These are phyloP conservation scores for Penicillium egyptiacum DNA, from an alignment of 495 filamentous ascomycete species.

Conservation along the genomic window DNA sequence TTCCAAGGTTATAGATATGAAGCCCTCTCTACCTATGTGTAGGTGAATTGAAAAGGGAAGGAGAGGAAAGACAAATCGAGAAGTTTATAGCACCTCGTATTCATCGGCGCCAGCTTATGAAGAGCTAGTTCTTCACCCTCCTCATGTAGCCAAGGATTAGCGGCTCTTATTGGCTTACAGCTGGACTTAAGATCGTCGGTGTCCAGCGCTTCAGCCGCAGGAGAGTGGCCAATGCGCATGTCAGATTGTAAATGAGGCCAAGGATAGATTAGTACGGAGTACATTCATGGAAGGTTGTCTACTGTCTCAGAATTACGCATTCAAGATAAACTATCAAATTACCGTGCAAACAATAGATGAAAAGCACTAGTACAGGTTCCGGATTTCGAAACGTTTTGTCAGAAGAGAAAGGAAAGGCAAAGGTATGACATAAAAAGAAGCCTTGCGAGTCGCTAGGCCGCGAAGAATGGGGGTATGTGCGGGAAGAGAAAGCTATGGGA, in stretches of 20 bases:
- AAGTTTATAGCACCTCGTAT: slow-evolving; percentile 6
- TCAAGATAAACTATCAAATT: slow-evolving; percentile 9
- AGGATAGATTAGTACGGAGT: not conserved
- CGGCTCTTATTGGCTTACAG: slow-evolving; percentile 12
- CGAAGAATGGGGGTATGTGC: slow-evolving; percentile 28
- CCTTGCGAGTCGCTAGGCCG: slow-evolving; percentile 20
- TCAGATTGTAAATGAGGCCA: slow-evolving; percentile 6
- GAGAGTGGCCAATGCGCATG: slow-evolving; percentile 4
- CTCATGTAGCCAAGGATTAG: slow-evolving; percentile 4
- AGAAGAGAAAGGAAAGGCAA: slow-evolving; percentile 20
- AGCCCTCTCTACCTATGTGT: not conserved
- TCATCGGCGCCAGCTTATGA: not conserved
- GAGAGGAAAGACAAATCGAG: not conserved
- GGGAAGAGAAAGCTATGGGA: slow-evolving; percentile 33
- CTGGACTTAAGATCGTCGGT: slow-evolving; percentile 5
- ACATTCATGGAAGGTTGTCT: not conserved
- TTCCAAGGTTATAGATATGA: not conserved
- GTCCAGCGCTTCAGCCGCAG: slow-evolving; percentile 12
- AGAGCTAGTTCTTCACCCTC: slow-evolving; percentile 8
- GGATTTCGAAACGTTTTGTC: slow-evolving; percentile 5
- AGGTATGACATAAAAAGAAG: slow-evolving; percentile 27
- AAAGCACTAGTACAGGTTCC: slow-evolving; percentile 10
- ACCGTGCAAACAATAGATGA: slow-evolving; percentile 5
- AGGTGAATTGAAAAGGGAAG: not conserved
- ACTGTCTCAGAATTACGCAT: not conserved